Evolutionary conservation across 2,329 filamentous ascomycete genomes (phyloP).

Genomic region (Fusarium domesticum): DNA sequence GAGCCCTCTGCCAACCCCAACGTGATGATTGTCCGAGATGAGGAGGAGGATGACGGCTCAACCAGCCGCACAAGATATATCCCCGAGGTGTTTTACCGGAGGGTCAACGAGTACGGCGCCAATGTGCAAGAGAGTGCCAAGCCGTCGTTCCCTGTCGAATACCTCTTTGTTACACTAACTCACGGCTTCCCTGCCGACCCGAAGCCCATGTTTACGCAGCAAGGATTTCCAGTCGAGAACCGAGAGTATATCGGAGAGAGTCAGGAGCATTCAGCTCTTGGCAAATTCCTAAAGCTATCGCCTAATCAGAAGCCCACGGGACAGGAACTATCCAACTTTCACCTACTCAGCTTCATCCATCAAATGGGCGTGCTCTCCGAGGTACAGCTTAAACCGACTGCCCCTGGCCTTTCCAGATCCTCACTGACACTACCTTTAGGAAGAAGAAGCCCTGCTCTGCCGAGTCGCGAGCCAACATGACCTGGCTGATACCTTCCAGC

Average conservation of each 20-base stretch:
- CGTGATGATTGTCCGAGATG: slow-evolving; percentile 90
- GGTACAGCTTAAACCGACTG: slow-evolving; percentile 50
- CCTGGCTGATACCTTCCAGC: slow-evolving; percentile 73
- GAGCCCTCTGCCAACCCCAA: slow-evolving; percentile 91
- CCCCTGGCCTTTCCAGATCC: neutral
- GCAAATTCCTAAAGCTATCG: slow-evolving; percentile 64
- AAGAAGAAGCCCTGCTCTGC: slow-evolving; percentile 83
- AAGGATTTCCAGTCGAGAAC: slow-evolving; percentile 86
- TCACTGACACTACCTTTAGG: slow-evolving; percentile 50
- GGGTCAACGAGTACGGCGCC: slow-evolving; percentile 92
- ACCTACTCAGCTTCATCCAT: slow-evolving; percentile 84
- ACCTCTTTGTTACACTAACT: slow-evolving; percentile 90
- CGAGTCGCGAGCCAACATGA: slow-evolving; percentile 80
- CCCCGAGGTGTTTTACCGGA: slow-evolving; percentile 93
- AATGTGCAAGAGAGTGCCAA: slow-evolving; percentile 98
- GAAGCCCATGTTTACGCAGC: slow-evolving; percentile 70
- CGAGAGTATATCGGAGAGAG: slow-evolving; percentile 80
- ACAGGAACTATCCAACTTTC: slow-evolving; percentile 82
- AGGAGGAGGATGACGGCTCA: slow-evolving; percentile 76
- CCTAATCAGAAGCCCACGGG: slow-evolving; percentile 59
- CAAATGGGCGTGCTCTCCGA: slow-evolving; percentile 78
- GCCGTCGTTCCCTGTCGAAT: slow-evolving; percentile 93
- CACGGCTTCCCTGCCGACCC: slow-evolving; percentile 88
- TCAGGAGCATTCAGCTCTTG: slow-evolving; percentile 70
- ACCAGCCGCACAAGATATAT: slow-evolving; percentile 78